Percentiles rank a stretch among this genome's conserved stretches.
Evolutionary conservation across 2,329 filamentous ascomycete genomes (phyloP).

Genomic region (Microdochium trichocladiopsis): DNA sequence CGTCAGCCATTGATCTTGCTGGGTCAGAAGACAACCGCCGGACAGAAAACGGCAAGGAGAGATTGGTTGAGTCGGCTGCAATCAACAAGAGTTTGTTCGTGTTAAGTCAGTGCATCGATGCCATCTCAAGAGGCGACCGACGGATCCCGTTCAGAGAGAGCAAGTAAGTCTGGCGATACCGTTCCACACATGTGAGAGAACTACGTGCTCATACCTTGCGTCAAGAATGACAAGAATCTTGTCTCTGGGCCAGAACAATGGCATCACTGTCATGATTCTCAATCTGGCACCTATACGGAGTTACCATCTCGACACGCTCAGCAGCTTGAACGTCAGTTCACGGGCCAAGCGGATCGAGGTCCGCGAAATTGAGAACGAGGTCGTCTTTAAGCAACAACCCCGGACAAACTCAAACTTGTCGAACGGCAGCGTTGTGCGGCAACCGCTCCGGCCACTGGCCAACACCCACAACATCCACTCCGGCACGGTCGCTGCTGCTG

Average conservation of each 20-base stretch:
- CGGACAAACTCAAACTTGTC: constrained; percentile 37
- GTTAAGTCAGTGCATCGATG: constrained; percentile 89
- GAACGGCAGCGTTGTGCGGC: constrained; percentile 44
- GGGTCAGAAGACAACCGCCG: constrained; percentile 93
- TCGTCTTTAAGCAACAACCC: constrained; percentile 73
- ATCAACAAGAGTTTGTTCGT: constrained; percentile 98
- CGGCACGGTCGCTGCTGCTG: constrained; percentile 41
- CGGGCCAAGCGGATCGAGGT: constrained; percentile 95
- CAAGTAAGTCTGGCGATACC: constrained; percentile 37
- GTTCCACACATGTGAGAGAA: background rate
- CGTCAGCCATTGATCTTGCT: constrained; percentile 89
- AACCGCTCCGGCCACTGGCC: constrained; percentile 72
- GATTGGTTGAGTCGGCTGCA: constrained; percentile 88
- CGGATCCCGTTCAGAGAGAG: constrained; percentile 90
- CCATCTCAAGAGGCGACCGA: constrained; percentile 68
- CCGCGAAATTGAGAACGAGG: constrained; percentile 90
- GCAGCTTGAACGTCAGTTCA: constrained; percentile 90
- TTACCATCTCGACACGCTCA: constrained; percentile 89
- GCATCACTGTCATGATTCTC: constrained; percentile 92
- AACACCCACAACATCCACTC: constrained; percentile 69
- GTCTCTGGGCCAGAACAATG: constrained; percentile 88
- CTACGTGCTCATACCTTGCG: background rate
- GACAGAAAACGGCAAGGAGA: constrained; percentile 88
- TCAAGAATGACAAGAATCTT: constrained; percentile 81
- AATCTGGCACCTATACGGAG: constrained; percentile 88